Percentiles rank a stretch among this genome's conserved stretches.
phyloP scores from a whole-genome alignment of 495 filamentous ascomycete species.

The Stereocaulon alpinum region DNA sequence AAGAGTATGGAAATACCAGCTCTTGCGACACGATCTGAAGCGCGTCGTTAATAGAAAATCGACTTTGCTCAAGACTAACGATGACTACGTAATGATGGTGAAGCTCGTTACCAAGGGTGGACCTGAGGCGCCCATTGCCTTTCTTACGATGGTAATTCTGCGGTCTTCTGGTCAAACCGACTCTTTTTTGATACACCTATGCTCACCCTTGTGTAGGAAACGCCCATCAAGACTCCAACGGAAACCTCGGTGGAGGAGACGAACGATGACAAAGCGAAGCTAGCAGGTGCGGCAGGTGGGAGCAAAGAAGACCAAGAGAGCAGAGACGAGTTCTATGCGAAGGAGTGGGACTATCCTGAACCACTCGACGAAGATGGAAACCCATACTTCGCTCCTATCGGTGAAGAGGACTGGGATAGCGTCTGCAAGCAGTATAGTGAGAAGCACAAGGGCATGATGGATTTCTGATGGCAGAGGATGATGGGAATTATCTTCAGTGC shows the following conservation, averaged over 20 bases:
- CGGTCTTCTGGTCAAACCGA: too few relatives aligned
- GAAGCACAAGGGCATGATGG: not conserved
- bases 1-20: slow-evolving; percentile 10
- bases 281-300: not conserved
- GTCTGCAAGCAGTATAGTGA: not conserved
- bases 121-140: not conserved
- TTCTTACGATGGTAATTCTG: slow-evolving; percentile 4
- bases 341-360: not conserved
- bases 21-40: not conserved
- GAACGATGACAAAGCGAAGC: not conserved
- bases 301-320: not conserved
- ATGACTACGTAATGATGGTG: not conserved
- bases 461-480: not conserved
- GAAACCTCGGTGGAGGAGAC: not conserved
- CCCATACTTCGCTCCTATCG: slow-evolving; percentile 10
- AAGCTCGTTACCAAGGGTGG: not conserved
- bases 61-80: not conserved
- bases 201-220: not conserved
- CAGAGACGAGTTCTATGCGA: not conserved
- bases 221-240: not conserved
- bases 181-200: too few relatives aligned
- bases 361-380: slow-evolving; percentile 12
- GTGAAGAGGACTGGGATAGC: not conserved
- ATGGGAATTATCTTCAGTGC: too few relatives aligned
- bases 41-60: not conserved